phyloP scores from a whole-genome alignment of 345 rosid genomes.

The Microthlaspi erraticum region DNA sequence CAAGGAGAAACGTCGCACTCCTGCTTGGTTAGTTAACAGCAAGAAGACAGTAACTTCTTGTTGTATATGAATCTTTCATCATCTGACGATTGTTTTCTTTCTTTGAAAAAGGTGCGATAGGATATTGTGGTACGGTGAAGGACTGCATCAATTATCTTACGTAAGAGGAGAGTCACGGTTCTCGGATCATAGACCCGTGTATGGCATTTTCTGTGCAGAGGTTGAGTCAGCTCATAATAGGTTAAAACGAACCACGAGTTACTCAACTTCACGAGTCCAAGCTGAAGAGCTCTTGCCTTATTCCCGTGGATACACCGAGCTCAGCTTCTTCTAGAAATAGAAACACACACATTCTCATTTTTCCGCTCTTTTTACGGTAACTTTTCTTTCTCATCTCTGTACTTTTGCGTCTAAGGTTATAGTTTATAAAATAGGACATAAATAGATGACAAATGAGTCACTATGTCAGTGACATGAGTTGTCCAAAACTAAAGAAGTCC shows the following conservation, averaged over 20 bases:
- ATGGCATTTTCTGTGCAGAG: slow-evolving; percentile 93
- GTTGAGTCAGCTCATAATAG: slow-evolving; percentile 80
- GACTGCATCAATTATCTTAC: slow-evolving; percentile 87
- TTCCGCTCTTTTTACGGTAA: slow-evolving; percentile 31
- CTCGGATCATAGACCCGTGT: slow-evolving; percentile 98
- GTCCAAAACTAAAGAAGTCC: slow-evolving; percentile 34
- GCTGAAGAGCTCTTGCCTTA: slow-evolving; percentile 95
- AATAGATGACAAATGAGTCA: slow-evolving; percentile 20
- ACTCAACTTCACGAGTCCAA: slow-evolving; percentile 79
- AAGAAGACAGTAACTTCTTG: slow-evolving; percentile 9
- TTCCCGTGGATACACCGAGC: slow-evolving; percentile 93
- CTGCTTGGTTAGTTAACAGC: slow-evolving; percentile 78
- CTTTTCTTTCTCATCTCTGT: slow-evolving; percentile 17
- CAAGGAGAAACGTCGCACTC: slow-evolving; percentile 95
- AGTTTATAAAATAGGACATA: slow-evolving; percentile 18
- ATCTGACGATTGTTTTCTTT: slow-evolving; percentile 28
- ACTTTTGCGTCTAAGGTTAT: slow-evolving; percentile 11
- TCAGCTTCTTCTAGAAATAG: slow-evolving; percentile 73
- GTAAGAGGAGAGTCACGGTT: slow-evolving; percentile 95
- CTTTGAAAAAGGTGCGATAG: slow-evolving; percentile 78
- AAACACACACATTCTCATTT: slow-evolving; percentile 9
- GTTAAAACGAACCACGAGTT: slow-evolving; percentile 79
- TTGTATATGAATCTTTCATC: neutral
- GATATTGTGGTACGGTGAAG: slow-evolving; percentile 96
- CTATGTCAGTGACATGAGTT: slow-evolving; percentile 40